Evolutionary conservation across 2,329 filamentous ascomycete species (phyloP), one percentile per base, ranked within the genome.

Genomic region (Penicillium oxalicum): DNA sequence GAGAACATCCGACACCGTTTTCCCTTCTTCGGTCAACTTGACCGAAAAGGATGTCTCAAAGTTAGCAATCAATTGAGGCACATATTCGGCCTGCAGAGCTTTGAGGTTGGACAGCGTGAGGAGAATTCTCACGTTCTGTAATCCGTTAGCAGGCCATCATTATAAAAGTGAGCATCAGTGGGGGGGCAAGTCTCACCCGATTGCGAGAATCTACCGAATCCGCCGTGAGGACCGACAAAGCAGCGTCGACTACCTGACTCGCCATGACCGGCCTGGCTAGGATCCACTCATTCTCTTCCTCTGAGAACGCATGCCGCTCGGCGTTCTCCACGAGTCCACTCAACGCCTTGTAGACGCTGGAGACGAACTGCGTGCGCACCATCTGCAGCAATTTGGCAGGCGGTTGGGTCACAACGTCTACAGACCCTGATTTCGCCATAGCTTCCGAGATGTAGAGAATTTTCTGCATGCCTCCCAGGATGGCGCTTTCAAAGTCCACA

Each of bases 261-360:
- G 60, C 43, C 45, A 58, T 56, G 32, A 61, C 58, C 12, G 68
- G 63, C 4, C 61, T 62, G 54, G 80, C 75, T 32, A 78, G 68
- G 48, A 78, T 76, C 62, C 76, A 74, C 49, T 77, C 75, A 49
- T 75, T 75, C 7, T 74, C 73, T 24, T 73, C 72, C 40, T 85
- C 82, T 0, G 80, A 73, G 57, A 81, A 82, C 57, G 83, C 81
- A 11, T 84, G 79, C 49, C 83, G 82, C 70, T 97, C 90, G 3
- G 93, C 91, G 68, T 95, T 97, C 70, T 97, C 93, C 1, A 98
- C 90, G 83, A 98, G 91, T 24, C 91, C 93, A 60, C 88, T 94
- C 34, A 98, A 73, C 5, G 89, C 89, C 67, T 95, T 95, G 70
- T 97, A 97, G 38, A 98, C 74, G 49, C 91, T 95, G 5, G 86